phyloP scores from a whole-genome alignment of 164 flowering plant species.

The Magnolia sinica region DNA sequence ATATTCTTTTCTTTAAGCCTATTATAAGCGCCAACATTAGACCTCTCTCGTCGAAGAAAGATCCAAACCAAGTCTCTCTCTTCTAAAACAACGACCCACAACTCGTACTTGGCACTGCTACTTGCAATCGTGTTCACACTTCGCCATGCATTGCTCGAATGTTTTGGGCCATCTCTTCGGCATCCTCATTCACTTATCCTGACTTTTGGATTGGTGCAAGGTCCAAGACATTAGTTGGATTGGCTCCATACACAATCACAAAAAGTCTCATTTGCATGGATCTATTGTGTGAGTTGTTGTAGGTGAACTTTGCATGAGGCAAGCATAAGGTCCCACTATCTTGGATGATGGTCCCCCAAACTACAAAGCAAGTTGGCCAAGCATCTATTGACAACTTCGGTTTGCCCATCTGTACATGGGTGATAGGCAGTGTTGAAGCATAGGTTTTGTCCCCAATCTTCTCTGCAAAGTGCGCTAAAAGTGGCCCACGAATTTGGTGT shows the following conservation, averaged over 20 bases:
- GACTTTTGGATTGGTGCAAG: background rate
- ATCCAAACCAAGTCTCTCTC: background rate
- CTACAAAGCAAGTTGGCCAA: background rate
- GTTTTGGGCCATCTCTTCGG: background rate
- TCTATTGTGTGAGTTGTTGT: background rate
- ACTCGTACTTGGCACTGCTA: background rate
- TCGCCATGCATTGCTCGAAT: background rate
- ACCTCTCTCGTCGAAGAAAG: background rate
- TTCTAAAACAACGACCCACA: background rate
- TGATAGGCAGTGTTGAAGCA: background rate
- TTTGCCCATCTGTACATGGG: conserved; percentile 3
- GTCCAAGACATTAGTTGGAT: background rate
- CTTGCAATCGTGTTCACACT: background rate
- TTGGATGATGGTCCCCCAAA: background rate
- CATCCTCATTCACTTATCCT: background rate
- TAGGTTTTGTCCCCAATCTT: background rate
- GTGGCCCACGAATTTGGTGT: background rate
- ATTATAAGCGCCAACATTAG: background rate
- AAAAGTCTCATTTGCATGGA: background rate
- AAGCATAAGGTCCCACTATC: background rate
- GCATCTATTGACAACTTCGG: background rate
- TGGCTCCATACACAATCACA: background rate
- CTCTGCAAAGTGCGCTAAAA: too few relatives aligned
- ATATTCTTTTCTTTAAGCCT: background rate
- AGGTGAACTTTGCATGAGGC: background rate